Evolutionary conservation across 306 rosid genomes (phyloP), one percentile per base, ranked within the genome.

Genomic region (Trifolium pratense): DNA sequence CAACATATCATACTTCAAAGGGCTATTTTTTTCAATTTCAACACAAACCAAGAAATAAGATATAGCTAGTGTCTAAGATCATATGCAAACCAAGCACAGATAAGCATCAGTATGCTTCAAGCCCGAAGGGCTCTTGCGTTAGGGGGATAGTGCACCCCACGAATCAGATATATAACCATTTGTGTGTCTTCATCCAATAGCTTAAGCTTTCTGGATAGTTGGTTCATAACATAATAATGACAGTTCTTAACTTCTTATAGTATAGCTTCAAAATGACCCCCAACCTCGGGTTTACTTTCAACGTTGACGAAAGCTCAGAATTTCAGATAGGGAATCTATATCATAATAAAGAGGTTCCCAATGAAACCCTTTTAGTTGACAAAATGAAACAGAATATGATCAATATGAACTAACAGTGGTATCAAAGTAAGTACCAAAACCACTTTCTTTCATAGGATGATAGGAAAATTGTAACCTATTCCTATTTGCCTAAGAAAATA

Each of bases 31-130:
- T 46, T 15, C 37, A 13, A 60, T 67, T 59, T 18, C 16, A 12
- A 39, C 61, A 57, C 57, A 70, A 62, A 43, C 67, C 67, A 23
- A 78, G 12, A 68, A 52, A 61, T 17, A 68, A 43, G 39, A 51
- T 31, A 49, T 31, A 49, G 53, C 37, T 51, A 56, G 58, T 68
- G 66, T 26, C 66, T 68, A 56, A 45, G 18, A 69, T n/a, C 4
- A 20, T 32, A 48, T 61, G 71, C 75, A 74, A 29, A 66, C 65
- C 20, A 74, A 52, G 29, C 76, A 62, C 20, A 9, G 12, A 68
- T 56, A 11, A 9, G 21, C 48, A 74, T 36, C 60, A 23, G 29
- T 11, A 7, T 1, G 42, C 43, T 60, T 60, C 66, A 20, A 31
- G 23, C 11, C 21, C 66, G n/a, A 60, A 8, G 42, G 16, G 42